Evolutionary conservation across 164 flowering plant genomes (phyloP), one percentile per base, ranked within the genome.

Genomic region (Nelumbo lutea): DNA sequence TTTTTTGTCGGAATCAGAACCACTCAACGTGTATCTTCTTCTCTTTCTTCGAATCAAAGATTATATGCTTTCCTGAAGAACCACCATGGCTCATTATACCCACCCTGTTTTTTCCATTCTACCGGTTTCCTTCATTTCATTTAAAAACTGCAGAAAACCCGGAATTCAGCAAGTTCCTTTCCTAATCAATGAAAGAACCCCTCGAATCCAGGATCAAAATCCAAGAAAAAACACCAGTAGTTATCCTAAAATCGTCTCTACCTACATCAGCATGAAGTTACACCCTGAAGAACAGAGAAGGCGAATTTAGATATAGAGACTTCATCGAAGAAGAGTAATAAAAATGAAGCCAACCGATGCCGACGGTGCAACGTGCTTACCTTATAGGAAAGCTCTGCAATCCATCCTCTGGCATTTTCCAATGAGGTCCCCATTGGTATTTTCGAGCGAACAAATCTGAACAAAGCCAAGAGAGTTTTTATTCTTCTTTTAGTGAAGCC

Each of bases 1-100:
- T 64, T 87, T 88, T 62, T 79, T 89, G 41, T 83, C 83, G 7
- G 85, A 85, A 58, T 72, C 90, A 1, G 84, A 79, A 75, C 81
- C 88, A 56, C 88, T 82, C 39, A 71, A 15, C 62, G 66, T 68
- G 79, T 78, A 59, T 70, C 83, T 66, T 6, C 73, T 66, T 70
- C 85, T 84, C 84, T 83, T 74, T 79, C 73, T 68, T 81, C 6
- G 75, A 70, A 5, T 60, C 73, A 38, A 42, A 74, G 65, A 42
- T 70, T 73, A 62, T 65, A 42, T 58, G 64, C n/a, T 74, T 59
- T 27, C 72, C 71, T 1, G 78, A 74, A 50, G 84, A 77, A 56
- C 77, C 82, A 71, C 27, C 72, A 27, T 75, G 71, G 61, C 82
- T 72, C 13, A 15, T 66, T 56, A 27, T 27, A 27, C 27, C 75